phyloP scores from a whole-genome alignment of 2,329 filamentous ascomycete species.

The Ophiostoma perfectum region DNA sequence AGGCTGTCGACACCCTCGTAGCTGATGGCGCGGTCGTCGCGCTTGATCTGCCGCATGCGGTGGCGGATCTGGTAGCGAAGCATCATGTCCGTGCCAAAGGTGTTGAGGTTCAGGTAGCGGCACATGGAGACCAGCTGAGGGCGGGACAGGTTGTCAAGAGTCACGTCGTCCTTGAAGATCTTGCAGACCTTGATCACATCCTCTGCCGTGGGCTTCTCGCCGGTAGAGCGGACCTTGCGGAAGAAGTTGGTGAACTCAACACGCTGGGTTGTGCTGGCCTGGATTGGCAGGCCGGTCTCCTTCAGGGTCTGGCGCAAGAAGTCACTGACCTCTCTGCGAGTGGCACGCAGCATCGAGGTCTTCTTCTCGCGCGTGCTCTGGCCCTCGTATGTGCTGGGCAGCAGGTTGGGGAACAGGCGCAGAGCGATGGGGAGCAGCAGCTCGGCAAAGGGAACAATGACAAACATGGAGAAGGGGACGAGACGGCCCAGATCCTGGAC shows the following conservation, averaged over 20 bases:
- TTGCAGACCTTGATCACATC: constrained; percentile 99
- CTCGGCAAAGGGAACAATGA: constrained; percentile 95
- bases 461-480: constrained; percentile 92
- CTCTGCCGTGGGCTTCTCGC: constrained; percentile 77
- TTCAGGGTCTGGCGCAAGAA: constrained; percentile 85
- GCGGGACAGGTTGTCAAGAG: constrained; percentile 90
- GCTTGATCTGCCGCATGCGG: constrained; percentile 98
- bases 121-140: constrained; percentile 97
- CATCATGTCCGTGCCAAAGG: constrained; percentile 96
- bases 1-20: constrained; percentile 91
- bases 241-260: constrained; percentile 97
- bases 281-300: constrained; percentile 89
- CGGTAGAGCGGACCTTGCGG: constrained; percentile 87
- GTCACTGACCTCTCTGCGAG: constrained; percentile 85
- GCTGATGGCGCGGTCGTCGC: constrained; percentile 88
- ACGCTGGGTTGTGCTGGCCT: constrained; percentile 74
- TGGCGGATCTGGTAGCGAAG: constrained; percentile 94
- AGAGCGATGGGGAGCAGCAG: constrained; percentile 84
- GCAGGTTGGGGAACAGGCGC: constrained; percentile 92
- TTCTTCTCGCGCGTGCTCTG: constrained; percentile 88
- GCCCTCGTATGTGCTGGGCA: constrained; percentile 94
- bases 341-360: constrained; percentile 71
- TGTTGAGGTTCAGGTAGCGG: constrained; percentile 96
- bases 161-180: constrained; percentile 96
- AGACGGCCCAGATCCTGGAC: constrained; percentile 89